These are phyloP conservation scores for Flaveria sonorensis DNA, from an alignment of 129 eudicot genomes.

Conservation along the genomic window DNA sequence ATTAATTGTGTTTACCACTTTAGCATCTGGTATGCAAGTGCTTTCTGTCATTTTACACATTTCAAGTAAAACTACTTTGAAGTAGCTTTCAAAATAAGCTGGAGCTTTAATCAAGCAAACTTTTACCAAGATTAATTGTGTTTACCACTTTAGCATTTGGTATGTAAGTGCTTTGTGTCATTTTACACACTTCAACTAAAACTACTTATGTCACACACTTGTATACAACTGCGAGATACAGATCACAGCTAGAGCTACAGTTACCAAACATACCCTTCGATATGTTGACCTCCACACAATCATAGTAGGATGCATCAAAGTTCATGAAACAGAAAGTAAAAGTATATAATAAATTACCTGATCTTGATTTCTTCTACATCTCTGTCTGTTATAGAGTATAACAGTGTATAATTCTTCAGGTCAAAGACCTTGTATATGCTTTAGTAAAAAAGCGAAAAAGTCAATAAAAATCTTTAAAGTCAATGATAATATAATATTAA, in stretches of 20 bases:
- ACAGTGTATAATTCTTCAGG: constrained; percentile 73
- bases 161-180: not conserved
- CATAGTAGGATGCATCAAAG: not conserved
- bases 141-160: not conserved
- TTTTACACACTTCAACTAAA: not conserved
- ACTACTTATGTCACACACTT: not conserved
- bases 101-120: not conserved
- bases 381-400: constrained; percentile 67
- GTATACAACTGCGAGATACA: not conserved
- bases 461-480: not conserved
- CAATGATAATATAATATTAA: not conserved
- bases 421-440: constrained; percentile 89
- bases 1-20: not conserved
- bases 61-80: not conserved
- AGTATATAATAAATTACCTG: constrained; percentile 42
- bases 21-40: not conserved
- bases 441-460: constrained; percentile 15
- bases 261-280: not conserved
- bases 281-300: not conserved
- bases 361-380: constrained; percentile 54
- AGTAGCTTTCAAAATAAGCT: not conserved
- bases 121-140: not conserved
- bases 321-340: not conserved
- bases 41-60: not conserved
- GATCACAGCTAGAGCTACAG: not conserved